Evolutionary conservation across 257 asterid genomes (phyloP).

Genomic region (Solanum pimpinellifolium): DNA sequence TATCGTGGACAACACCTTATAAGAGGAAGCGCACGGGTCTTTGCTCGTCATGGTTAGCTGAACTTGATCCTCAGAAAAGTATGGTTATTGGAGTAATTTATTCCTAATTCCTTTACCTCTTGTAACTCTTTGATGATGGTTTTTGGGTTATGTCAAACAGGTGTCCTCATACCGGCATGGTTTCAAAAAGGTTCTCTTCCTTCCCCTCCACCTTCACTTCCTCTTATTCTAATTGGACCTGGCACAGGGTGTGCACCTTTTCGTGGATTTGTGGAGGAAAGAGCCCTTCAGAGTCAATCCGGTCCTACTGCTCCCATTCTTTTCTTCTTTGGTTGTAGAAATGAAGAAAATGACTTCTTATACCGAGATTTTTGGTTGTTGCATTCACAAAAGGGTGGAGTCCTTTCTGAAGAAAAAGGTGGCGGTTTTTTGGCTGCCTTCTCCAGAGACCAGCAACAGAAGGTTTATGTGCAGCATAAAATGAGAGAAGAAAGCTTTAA

Average conservation of each 20-base stretch:
- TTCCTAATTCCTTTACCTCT: neutral
- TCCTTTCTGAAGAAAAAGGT: slow-evolving; percentile 74
- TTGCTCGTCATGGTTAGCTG: slow-evolving; percentile 93
- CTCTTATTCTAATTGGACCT: slow-evolving; percentile 88
- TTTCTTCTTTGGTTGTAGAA: slow-evolving; percentile 90
- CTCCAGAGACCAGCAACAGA: slow-evolving; percentile 79
- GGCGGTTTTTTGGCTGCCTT: slow-evolving; percentile 86
- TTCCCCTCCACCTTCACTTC: slow-evolving; percentile 69
- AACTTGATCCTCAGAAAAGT: slow-evolving; percentile 71
- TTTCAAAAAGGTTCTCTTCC: slow-evolving; percentile 77
- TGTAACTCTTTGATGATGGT: neutral
- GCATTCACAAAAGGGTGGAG: slow-evolving; percentile 46
- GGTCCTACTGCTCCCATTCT: slow-evolving; percentile 66
- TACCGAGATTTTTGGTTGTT: slow-evolving; percentile 76
- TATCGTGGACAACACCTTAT: slow-evolving; percentile 85
- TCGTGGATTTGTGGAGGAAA: slow-evolving; percentile 78
- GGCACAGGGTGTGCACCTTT: slow-evolving; percentile 99
- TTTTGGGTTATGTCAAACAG: slow-evolving; percentile 26
- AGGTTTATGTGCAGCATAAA: slow-evolving; percentile 86
- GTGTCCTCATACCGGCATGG: slow-evolving; percentile 63
- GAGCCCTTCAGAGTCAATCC: slow-evolving; percentile 51
- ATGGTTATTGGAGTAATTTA: neutral
- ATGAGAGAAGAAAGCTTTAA: slow-evolving; percentile 55
- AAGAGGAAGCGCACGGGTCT: slow-evolving; percentile 79
- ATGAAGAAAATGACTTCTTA: slow-evolving; percentile 53